A percentile compares a stretch with the other conserved stretches of the same genome.
phyloP scores from a whole-genome alignment of 805 yeast genomes.

The Metschnikowia colocasiae region DNA sequence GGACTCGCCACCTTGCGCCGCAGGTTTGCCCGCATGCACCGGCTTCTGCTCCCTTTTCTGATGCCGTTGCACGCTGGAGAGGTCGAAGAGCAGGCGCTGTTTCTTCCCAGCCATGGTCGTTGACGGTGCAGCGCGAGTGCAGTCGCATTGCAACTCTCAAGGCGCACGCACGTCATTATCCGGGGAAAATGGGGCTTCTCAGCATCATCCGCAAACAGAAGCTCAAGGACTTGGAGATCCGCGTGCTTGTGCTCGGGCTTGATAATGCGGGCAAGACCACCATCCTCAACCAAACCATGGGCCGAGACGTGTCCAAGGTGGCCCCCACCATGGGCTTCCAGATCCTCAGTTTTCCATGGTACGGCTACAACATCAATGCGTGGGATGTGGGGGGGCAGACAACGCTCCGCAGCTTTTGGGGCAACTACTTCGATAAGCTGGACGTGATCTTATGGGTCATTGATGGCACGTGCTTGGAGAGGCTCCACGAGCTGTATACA shows the following conservation, averaged over 20 bases:
- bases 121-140: slow-evolving; percentile 2
- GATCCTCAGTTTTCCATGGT: slow-evolving; percentile 54
- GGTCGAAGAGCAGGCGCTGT: slow-evolving; percentile 5
- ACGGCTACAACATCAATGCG: slow-evolving; percentile 48
- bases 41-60: background rate
- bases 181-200: slow-evolving; percentile 65
- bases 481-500: slow-evolving; percentile 59
- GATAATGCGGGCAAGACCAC: slow-evolving; percentile 94
- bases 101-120: background rate
- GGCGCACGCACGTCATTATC: background rate
- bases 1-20: background rate
- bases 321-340: slow-evolving; percentile 91
- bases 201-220: slow-evolving; percentile 80
- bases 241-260: slow-evolving; percentile 75
- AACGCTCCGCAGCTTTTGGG: slow-evolving; percentile 48
- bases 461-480: slow-evolving; percentile 57
- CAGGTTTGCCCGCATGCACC: no score
- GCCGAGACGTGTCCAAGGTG: slow-evolving; percentile 49
- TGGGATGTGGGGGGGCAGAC: slow-evolving; percentile 85
- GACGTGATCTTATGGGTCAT: slow-evolving; percentile 85
- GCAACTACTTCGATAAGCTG: slow-evolving; percentile 78
- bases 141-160: background rate
- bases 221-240: slow-evolving; percentile 69
- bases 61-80: background rate
- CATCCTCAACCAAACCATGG: slow-evolving; percentile 57